These are phyloP conservation scores for Candida boidinii DNA, from an alignment of 805 yeast genomes.

Conservation along the genomic window DNA sequence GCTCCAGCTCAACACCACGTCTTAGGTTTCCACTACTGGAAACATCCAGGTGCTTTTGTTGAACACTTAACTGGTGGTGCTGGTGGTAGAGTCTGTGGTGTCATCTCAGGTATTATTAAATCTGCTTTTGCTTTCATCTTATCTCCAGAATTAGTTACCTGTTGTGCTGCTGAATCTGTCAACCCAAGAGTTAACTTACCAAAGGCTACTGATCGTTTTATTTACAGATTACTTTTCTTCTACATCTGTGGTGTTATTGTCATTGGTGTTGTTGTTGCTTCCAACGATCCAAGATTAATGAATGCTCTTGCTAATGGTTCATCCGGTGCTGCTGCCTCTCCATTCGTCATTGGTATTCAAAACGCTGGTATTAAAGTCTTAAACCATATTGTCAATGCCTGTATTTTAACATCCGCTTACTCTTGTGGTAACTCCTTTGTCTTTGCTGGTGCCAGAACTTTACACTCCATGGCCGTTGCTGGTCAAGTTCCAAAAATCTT, in stretches of 20 bases:
- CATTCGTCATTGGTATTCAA: slow-evolving; percentile 78
- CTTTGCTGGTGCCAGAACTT: slow-evolving; percentile 65
- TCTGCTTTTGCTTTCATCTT: slow-evolving; percentile 58
- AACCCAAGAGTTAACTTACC: slow-evolving; percentile 24
- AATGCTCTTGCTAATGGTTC: slow-evolving; percentile 34
- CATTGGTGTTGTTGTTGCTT: slow-evolving; percentile 41
- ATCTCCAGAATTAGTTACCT: slow-evolving; percentile 22
- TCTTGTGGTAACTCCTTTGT: slow-evolving; percentile 74
- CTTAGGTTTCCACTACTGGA: slow-evolving; percentile 37
- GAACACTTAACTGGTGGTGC: slow-evolving; percentile 36
- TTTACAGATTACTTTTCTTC: slow-evolving; percentile 23
- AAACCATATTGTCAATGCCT: slow-evolving; percentile 73
- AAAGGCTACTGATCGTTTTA: slow-evolving; percentile 23
- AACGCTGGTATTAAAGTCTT: slow-evolving; percentile 57
- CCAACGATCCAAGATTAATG: slow-evolving; percentile 31
- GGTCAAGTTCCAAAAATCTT: slow-evolving; percentile 70
- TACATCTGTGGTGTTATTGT: slow-evolving; percentile 27
- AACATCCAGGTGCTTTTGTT: slow-evolving; percentile 35
- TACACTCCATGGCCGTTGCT: slow-evolving; percentile 64
- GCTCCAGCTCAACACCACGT: slow-evolving; percentile 38
- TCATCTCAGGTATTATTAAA: slow-evolving; percentile 54
- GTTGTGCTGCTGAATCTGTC: slow-evolving; percentile 25
- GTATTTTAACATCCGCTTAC: slow-evolving; percentile 41
- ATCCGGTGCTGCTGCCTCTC: slow-evolving; percentile 72
- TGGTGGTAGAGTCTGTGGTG: slow-evolving; percentile 52